phyloP scores from a whole-genome alignment of 2,329 filamentous ascomycete species.

The Nemania sp. region DNA sequence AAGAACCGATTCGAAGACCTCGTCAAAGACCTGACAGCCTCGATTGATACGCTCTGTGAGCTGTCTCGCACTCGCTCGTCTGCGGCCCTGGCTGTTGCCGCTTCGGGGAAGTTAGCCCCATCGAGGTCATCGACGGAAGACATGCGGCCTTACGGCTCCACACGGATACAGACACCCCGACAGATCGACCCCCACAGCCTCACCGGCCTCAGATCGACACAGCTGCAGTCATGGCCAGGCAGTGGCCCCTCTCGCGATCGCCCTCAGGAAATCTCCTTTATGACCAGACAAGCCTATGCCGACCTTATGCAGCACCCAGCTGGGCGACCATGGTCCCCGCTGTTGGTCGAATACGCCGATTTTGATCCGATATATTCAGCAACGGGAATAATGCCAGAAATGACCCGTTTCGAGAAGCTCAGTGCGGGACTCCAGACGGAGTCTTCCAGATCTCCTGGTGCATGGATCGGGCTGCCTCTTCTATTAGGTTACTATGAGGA shows the following conservation, averaged over 20 bases:
- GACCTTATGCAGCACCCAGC: conserved; percentile 51
- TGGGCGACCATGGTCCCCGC: conserved; percentile 54
- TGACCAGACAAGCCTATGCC: conserved; percentile 57
- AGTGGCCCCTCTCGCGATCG: conserved; percentile 37
- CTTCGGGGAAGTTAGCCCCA: conserved; percentile 44
- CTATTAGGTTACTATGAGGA: conserved; percentile 77
- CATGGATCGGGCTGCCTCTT: conserved; percentile 66
- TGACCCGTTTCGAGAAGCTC: conserved; percentile 67
- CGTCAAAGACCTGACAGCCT: conserved; percentile 73
- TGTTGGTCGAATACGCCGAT: conserved; percentile 73
- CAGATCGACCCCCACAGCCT: conserved; percentile 61
- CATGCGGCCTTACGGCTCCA: conserved; percentile 59
- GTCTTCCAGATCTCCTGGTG: conserved; percentile 54
- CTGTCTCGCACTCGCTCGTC: conserved; percentile 68
- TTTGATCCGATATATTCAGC: conserved; percentile 66
- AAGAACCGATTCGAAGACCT: conserved; percentile 76
- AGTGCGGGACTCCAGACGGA: conserved; percentile 62
- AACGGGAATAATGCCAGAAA: conserved; percentile 66
- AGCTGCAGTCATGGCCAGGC: conserved; percentile 46
- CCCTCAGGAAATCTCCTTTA: conserved; percentile 54
- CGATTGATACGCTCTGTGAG: conserved; percentile 80
- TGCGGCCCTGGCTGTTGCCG: conserved; percentile 43
- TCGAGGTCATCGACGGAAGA: conserved; percentile 49
- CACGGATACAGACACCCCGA: conserved; percentile 64
- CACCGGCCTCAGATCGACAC: conserved; percentile 51